Base-by-base conservation (phyloP, 1,139 yeast genomes). In the Blastobotrys capitulatus region DNA sequence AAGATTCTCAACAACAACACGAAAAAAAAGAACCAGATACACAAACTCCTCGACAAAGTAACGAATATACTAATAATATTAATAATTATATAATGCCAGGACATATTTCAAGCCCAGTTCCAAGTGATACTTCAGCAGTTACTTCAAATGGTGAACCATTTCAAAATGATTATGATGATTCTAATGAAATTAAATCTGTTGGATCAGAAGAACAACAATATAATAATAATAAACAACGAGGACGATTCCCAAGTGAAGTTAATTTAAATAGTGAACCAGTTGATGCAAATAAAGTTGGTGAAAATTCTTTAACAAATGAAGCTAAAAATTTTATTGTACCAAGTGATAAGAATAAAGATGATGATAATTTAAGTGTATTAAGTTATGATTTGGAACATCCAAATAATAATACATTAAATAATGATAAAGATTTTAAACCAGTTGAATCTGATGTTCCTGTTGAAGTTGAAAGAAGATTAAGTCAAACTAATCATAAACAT, bases 391-490 rank as follows among this genome's bases (percentile, higher is more conserved):
- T 60, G 43, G 61, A 58, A 48, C 64, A 67, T 52, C 56, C 56
- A 31, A 57, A 62, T 2, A 57, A 63, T 41, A 60, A 66, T 34
- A 69, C 73, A 12, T 56, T 62, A 41, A 59, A 59, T 18, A 37
- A 54, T 5, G 57, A 54, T n/a, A 54, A 54, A 36, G 63, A 63
- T 53, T 67, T 66, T 54, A 53, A 58, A 56, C 72, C 72, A 7
- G 65, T 62, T 20, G 64, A 57, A 27, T 50, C 66, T 16, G 62
- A 62, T 35, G 47, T 64, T 18, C 68, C 71, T 15, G 64, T 64
- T 3, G 51, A 57, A 15, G 52, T 64, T 6, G 73, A 69, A 58
- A 68, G 73, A 19, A 58, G 64, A n/a, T 57, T 69, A 42, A 66
- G 72, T 9, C 54, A 55, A 50, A 65, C 72, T 12, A 46, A 59